A percentile compares a stretch with the other conserved stretches of the same genome.
Conservation (phyloP, 441 rosid species). For the Gossypium schwendimanii region DNA sequence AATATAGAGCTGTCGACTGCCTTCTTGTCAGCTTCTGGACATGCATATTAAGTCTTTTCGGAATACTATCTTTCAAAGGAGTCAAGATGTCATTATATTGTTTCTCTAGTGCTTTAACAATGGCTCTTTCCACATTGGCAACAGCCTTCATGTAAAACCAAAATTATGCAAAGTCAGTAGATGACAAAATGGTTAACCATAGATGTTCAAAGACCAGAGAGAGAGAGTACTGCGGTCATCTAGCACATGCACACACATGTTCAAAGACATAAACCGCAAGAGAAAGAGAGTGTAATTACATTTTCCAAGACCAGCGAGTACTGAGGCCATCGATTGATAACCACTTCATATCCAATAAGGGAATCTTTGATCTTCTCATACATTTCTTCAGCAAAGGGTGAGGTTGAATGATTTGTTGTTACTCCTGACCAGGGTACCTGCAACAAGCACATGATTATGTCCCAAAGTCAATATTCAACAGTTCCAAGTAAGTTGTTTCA, state of each 20-base stretch:
- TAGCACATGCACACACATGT: not conserved
- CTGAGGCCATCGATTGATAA: slow-evolving; percentile 89
- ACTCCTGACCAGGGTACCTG: slow-evolving; percentile 72
- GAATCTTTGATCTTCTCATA: slow-evolving; percentile 71
- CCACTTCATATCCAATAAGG: slow-evolving; percentile 74
- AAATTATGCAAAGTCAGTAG: not conserved
- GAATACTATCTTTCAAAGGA: slow-evolving; percentile 84
- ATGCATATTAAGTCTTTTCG: slow-evolving; percentile 82
- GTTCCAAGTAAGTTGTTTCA: not conserved
- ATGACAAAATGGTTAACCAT: not conserved
- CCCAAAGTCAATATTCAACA: not conserved
- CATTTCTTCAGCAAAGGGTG: slow-evolving; percentile 94
- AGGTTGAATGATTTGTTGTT: slow-evolving; percentile 74
- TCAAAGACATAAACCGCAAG: not conserved
- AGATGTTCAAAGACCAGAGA: no score
- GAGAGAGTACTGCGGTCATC: no score
- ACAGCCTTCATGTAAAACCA: slow-evolving; percentile 40
- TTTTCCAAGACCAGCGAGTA: slow-evolving; percentile 77
- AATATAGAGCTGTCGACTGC: slow-evolving; percentile 66
- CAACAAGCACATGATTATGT: slow-evolving; percentile 21
- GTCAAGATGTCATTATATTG: slow-evolving; percentile 77
- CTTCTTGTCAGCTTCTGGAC: slow-evolving; percentile 92
- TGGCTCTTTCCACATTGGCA: slow-evolving; percentile 76
- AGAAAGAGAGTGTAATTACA: slow-evolving; percentile 22
- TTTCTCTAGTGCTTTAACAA: slow-evolving; percentile 76